A percentile compares a stretch with the other conserved stretches of the same genome.
Conservation (phyloP, 108 stramenopile species). For the Hondaea fermentalgiana region DNA sequence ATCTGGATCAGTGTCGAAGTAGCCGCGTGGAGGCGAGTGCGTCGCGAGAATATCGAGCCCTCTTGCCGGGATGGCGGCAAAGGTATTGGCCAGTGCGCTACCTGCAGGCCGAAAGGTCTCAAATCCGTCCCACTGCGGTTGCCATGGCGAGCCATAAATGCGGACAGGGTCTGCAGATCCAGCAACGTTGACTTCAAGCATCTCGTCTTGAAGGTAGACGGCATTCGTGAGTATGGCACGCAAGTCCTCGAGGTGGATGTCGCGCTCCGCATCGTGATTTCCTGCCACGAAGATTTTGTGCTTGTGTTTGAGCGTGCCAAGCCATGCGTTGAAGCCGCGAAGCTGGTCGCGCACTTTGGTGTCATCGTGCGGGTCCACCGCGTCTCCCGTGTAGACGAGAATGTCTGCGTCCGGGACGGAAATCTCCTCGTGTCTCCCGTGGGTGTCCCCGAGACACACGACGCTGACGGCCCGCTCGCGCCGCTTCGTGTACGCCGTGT, state of each 20-base stretch:
- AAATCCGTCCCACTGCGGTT: constrained; percentile 2
- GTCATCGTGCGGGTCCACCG: not conserved
- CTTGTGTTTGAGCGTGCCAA: not conserved
- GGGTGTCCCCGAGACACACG: not conserved
- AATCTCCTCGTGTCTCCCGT: not conserved
- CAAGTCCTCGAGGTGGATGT: not conserved
- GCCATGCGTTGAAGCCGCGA: not conserved
- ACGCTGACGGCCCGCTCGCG: not conserved
- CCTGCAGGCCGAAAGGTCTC: constrained; percentile 1
- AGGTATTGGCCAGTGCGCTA: not conserved
- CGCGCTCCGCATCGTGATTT: not conserved
- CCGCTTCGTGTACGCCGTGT: not conserved
- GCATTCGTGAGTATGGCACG: not conserved
- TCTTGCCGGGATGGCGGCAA: not conserved
- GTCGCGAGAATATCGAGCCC: not conserved
- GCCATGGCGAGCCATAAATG: constrained; percentile 12
- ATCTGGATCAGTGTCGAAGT: not conserved
- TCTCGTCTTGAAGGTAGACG: not conserved
- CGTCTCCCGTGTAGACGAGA: not conserved
- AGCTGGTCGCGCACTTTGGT: not conserved
- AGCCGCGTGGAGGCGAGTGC: not conserved
- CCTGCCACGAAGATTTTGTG: not conserved
- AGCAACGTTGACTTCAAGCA: not conserved
- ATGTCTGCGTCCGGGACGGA: not conserved
- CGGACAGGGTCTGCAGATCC: not conserved